phyloP scores from a whole-genome alignment of 768 basidiomycete genomes.

The Saitozyma podzolica region DNA sequence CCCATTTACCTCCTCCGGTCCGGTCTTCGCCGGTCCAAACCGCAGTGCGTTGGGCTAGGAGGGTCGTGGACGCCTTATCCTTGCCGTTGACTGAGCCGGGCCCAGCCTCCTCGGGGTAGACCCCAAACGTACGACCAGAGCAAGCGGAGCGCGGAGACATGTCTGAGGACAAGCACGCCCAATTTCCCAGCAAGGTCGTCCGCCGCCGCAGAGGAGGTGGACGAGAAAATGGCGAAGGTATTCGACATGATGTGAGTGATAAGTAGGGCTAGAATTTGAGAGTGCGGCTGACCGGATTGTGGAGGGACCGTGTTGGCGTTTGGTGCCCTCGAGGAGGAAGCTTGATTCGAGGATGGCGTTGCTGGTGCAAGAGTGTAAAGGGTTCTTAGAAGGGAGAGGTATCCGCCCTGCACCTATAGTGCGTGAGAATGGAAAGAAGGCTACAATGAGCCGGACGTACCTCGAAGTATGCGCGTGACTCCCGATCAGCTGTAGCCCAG shows the following conservation, averaged over 20 bases:
- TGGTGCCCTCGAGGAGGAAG: no score
- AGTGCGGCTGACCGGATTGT: slow-evolving; percentile 10
- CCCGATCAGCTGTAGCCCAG: slow-evolving; percentile 33
- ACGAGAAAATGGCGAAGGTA: slow-evolving; percentile 42
- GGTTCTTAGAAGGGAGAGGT: slow-evolving; percentile 7
- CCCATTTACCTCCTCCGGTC: no score
- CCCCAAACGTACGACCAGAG: slow-evolving; percentile 34
- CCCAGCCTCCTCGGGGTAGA: background rate
- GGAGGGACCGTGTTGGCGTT: no score
- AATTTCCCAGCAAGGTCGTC: slow-evolving; percentile 11
- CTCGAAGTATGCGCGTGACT: no score
- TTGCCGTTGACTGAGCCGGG: slow-evolving; percentile 23
- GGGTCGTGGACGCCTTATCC: slow-evolving; percentile 16
- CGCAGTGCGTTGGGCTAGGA: background rate
- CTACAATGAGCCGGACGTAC: no score
- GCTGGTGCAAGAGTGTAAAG: slow-evolving; percentile 9
- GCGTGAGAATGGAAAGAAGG: no score
- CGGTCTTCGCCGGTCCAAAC: slow-evolving; percentile 2
- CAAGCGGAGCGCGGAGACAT: slow-evolving; percentile 15
- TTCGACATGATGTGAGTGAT: slow-evolving; percentile 41
- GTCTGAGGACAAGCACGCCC: slow-evolving; percentile 16
- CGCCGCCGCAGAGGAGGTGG: background rate
- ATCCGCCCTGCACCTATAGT: no score
- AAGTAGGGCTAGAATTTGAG: slow-evolving; percentile 34
- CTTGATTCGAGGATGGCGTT: no score